Evolutionary conservation across 768 basidiomycete genomes (phyloP).

Genomic region (Boletus speciosus): DNA sequence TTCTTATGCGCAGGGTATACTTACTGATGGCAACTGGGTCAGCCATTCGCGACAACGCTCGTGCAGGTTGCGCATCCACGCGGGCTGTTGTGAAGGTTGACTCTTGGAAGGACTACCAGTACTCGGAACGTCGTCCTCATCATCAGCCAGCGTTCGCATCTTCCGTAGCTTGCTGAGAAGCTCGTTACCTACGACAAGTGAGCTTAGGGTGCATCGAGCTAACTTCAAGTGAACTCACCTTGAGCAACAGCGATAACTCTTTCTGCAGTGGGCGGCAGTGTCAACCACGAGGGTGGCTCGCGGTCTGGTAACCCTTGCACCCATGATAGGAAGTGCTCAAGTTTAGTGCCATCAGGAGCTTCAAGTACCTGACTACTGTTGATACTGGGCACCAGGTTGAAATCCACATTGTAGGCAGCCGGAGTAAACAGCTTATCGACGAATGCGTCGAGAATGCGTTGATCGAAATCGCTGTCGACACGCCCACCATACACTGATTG

Average conservation of each 20-base stretch:
- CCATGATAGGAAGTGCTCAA: constrained; percentile 91
- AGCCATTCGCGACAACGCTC: constrained; percentile 87
- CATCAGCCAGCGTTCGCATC: constrained; percentile 86
- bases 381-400: constrained; percentile 73
- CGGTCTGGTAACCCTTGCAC: constrained; percentile 85
- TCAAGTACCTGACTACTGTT: constrained; percentile 54
- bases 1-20: constrained; percentile 18
- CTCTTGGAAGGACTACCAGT: constrained; percentile 57
- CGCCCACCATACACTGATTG: constrained; percentile 95
- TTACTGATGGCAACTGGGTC: constrained; percentile 66
- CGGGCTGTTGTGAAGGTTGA: constrained; percentile 73
- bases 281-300: constrained; percentile 93
- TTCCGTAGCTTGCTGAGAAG: constrained; percentile 85
- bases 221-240: constrained; percentile 46
- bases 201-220: neutral
- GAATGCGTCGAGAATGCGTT: constrained; percentile 87
- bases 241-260: constrained; percentile 87
- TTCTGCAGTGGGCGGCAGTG: constrained; percentile 89
- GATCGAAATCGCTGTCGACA: constrained; percentile 94
- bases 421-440: constrained; percentile 88
- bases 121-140: constrained; percentile 65
- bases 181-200: constrained; percentile 57
- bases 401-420: constrained; percentile 88
- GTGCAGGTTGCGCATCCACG: constrained; percentile 89
- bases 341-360: constrained; percentile 88